Conservation (phyloP, 2,329 filamentous ascomycete genomes). For the Penicillium sclerotiorum region DNA sequence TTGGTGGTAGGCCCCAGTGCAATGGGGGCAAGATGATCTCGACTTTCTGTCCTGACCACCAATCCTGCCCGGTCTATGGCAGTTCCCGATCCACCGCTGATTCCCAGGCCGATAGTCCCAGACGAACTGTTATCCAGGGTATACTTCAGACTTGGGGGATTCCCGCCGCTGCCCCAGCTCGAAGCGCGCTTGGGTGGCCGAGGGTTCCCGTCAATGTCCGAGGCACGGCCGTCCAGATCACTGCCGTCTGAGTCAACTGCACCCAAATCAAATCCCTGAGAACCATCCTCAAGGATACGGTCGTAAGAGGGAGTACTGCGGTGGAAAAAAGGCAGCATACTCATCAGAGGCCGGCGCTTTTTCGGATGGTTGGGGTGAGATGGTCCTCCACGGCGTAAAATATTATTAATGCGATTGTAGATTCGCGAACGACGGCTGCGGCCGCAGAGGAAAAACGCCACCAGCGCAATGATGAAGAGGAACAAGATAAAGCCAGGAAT, state of each 20-base stretch:
- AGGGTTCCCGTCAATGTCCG: slow-evolving; percentile 59
- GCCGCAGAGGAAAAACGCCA: slow-evolving; percentile 75
- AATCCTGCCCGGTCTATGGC: slow-evolving; percentile 69
- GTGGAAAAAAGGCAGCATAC: slow-evolving; percentile 48
- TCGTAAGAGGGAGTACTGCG: slow-evolving; percentile 65
- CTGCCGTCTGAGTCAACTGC: slow-evolving; percentile 57
- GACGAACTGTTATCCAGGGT: slow-evolving; percentile 45
- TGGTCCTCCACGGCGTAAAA: slow-evolving; percentile 34
- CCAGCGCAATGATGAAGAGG: slow-evolving; percentile 69
- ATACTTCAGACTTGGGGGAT: slow-evolving; percentile 40
- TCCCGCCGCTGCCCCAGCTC: slow-evolving; percentile 35
- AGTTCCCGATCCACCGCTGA: slow-evolving; percentile 37
- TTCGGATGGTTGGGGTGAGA: slow-evolving; percentile 36
- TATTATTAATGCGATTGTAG: slow-evolving; percentile 55
- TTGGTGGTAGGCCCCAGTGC: slow-evolving; percentile 54
- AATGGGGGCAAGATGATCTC: slow-evolving; percentile 70
- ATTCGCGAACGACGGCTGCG: slow-evolving; percentile 71
- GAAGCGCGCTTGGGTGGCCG: slow-evolving; percentile 54
- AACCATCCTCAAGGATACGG: slow-evolving; percentile 79
- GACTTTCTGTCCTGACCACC: slow-evolving; percentile 79
- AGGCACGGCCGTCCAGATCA: slow-evolving; percentile 64
- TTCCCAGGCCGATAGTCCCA: slow-evolving; percentile 40
- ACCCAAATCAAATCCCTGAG: slow-evolving; percentile 75
- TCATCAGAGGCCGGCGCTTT: slow-evolving; percentile 65
- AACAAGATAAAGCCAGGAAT: slow-evolving; percentile 78